Evolutionary conservation across 768 basidiomycete species (phyloP).

Genomic region (Sistotremastrum niveocremeum): DNA sequence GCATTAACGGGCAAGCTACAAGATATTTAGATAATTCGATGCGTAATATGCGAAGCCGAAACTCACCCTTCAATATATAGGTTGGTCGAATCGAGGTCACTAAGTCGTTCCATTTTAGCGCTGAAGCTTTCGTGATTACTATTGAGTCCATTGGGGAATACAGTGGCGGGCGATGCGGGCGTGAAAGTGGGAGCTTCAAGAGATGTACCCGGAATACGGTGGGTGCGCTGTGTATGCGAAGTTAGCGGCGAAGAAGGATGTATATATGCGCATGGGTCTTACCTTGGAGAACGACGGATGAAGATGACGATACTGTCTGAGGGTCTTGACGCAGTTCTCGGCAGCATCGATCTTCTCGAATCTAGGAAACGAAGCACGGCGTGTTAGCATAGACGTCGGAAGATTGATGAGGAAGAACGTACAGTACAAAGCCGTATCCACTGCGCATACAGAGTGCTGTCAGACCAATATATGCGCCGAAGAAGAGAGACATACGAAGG

Average conservation of each 20-base stretch:
- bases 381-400: background rate
- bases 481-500: conserved; percentile 8
- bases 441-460: conserved; percentile 21
- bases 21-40: background rate
- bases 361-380: conserved; percentile 23
- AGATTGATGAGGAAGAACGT: conserved; percentile 17
- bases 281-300: conserved; percentile 86
- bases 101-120: conserved; percentile 62
- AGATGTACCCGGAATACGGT: conserved; percentile 67
- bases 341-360: conserved; percentile 57
- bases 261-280: conserved; percentile 4
- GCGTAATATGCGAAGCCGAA: background rate
- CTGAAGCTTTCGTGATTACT: conserved; percentile 32
- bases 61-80: conserved; percentile 66
- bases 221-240: conserved; percentile 38
- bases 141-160: background rate
- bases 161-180: conserved; percentile 11
- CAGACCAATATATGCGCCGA: background rate
- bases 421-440: conserved; percentile 73
- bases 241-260: conserved; percentile 15
- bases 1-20: conserved; percentile 53
- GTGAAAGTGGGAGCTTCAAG: conserved; percentile 26
- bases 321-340: conserved; percentile 56
- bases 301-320: conserved; percentile 60
- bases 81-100: conserved; percentile 56